Conservation (phyloP, 768 basidiomycete genomes). For the Amanita polypyramis region DNA sequence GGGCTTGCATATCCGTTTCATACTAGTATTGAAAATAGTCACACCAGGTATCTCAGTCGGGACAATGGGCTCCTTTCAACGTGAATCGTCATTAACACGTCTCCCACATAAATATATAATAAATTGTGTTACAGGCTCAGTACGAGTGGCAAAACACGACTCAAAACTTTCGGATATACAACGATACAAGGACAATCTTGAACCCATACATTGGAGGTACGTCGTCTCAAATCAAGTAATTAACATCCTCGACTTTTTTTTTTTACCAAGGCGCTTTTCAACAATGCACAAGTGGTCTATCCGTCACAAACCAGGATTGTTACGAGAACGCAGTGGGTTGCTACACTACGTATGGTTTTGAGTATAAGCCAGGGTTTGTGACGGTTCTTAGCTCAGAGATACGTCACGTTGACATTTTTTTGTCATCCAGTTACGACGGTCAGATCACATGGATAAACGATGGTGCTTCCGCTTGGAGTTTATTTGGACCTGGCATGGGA, state of each 20-base stretch:
- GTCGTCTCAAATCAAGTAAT: too few relatives aligned
- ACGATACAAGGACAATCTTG: slow-evolving; percentile 16
- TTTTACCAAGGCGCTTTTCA: too few relatives aligned
- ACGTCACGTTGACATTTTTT: slow-evolving; percentile 35
- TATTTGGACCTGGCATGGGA: too few relatives aligned
- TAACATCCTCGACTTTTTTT: too few relatives aligned
- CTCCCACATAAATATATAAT: slow-evolving; percentile 16
- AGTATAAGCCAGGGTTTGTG: slow-evolving; percentile 64
- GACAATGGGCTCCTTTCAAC: slow-evolving; percentile 38
- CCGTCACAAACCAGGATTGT: too few relatives aligned
- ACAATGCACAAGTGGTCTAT: too few relatives aligned
- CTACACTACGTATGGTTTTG: slow-evolving; percentile 68
- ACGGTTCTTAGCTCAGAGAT: slow-evolving; percentile 7
- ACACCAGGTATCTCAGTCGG: slow-evolving; percentile 37
- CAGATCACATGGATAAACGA: too few relatives aligned
- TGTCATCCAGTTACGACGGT: too few relatives aligned
- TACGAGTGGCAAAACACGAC: too few relatives aligned
- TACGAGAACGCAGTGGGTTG: slow-evolving; percentile 48
- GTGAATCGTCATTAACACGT: too few relatives aligned
- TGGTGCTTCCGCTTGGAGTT: too few relatives aligned
- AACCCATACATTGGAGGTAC: slow-evolving; percentile 56
- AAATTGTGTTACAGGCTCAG: slow-evolving; percentile 23
- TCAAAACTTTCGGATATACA: too few relatives aligned
- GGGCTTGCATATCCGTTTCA: slow-evolving; percentile 20
- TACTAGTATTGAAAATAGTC: slow-evolving; percentile 2